Percentiles rank a stretch among this genome's conserved stretches.
Evolutionary conservation across 2,329 filamentous ascomycete genomes (phyloP).

Genomic region (Cercospora janseana): DNA sequence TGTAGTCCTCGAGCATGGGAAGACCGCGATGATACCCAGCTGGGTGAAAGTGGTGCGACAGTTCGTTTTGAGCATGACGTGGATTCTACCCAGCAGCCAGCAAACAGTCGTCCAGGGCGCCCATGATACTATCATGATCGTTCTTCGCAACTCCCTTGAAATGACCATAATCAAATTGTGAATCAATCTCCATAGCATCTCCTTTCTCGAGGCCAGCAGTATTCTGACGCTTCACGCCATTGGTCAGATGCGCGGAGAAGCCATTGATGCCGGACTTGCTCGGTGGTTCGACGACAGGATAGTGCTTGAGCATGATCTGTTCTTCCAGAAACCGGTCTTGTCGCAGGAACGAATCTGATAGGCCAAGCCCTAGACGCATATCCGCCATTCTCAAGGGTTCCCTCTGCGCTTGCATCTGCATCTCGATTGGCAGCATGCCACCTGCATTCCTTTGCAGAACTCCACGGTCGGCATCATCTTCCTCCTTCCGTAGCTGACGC

Average conservation of each 20-base stretch:
- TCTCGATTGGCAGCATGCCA: slow-evolving; percentile 76
- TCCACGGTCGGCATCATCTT: slow-evolving; percentile 69
- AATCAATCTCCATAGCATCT: slow-evolving; percentile 40
- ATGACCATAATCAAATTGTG: slow-evolving; percentile 32
- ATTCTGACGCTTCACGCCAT: slow-evolving; percentile 24
- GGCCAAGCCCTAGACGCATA: slow-evolving; percentile 69
- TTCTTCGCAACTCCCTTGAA: slow-evolving; percentile 41
- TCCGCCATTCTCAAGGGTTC: slow-evolving; percentile 75
- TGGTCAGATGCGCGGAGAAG: slow-evolving; percentile 15
- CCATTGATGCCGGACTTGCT: slow-evolving; percentile 3
- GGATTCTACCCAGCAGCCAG: slow-evolving; percentile 31
- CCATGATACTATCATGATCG: slow-evolving; percentile 35
- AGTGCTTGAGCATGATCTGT: slow-evolving; percentile 54
- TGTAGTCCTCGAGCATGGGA: slow-evolving; percentile 5
- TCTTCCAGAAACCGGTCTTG: slow-evolving; percentile 75
- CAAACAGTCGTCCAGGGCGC: slow-evolving; percentile 42
- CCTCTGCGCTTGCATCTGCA: slow-evolving; percentile 70
- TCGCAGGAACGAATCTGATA: slow-evolving; percentile 72
- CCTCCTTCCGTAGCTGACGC: slow-evolving; percentile 71
- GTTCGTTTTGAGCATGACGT: slow-evolving; percentile 10
- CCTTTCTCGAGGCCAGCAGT: slow-evolving; percentile 31
- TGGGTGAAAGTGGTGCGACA: slow-evolving; percentile 4
- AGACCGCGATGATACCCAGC: background rate
- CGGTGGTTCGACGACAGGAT: slow-evolving; percentile 22
- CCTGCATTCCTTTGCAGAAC: slow-evolving; percentile 71